These are phyloP conservation scores for Ophiocytium majus DNA, from an alignment of 352 stramenopile species.

Conservation along the genomic window DNA sequence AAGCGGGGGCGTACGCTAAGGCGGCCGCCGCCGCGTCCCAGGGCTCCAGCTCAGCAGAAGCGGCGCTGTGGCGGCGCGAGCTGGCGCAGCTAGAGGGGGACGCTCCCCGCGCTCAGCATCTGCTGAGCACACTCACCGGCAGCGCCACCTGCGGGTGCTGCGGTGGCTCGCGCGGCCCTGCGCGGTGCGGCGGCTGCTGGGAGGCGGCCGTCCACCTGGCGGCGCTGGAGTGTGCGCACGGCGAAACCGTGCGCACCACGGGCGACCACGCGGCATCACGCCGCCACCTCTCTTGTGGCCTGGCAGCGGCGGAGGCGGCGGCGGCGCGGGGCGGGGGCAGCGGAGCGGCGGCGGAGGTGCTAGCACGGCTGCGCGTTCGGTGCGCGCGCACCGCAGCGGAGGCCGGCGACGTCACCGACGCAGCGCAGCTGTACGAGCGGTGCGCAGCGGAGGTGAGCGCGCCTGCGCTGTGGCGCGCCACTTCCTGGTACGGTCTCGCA, in stretches of 20 bases:
- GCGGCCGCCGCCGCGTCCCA: neutral
- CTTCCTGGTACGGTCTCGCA: conserved; percentile 34
- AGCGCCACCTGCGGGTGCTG: no score
- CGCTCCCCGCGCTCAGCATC: neutral
- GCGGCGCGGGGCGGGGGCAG: conserved; percentile 1
- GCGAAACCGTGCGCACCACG: conserved; percentile 15
- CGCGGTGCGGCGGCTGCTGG: neutral
- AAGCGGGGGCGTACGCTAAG: conserved; percentile 34
- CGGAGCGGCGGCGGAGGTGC: conserved; percentile 24
- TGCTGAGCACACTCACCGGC: conserved; percentile 27
- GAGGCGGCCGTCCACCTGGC: neutral
- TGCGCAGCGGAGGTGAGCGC: conserved; percentile 18
- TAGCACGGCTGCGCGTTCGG: conserved; percentile 26
- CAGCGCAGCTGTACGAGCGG: conserved; percentile 15
- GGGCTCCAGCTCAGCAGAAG: neutral
- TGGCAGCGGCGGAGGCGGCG: neutral
- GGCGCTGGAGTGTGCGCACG: neutral
- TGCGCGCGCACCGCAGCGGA: conserved; percentile 30
- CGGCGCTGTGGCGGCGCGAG: neutral
- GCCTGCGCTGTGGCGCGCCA: conserved; percentile 35
- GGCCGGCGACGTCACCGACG: conserved; percentile 24
- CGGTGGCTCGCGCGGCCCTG: no score
- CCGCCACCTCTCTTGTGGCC: no score
- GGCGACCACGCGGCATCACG: neutral
- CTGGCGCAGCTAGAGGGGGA: neutral